Evolutionary conservation across 805 yeast genomes (phyloP), one percentile per base, ranked within the genome.

Genomic region (Kazachstania kunashirensis): DNA sequence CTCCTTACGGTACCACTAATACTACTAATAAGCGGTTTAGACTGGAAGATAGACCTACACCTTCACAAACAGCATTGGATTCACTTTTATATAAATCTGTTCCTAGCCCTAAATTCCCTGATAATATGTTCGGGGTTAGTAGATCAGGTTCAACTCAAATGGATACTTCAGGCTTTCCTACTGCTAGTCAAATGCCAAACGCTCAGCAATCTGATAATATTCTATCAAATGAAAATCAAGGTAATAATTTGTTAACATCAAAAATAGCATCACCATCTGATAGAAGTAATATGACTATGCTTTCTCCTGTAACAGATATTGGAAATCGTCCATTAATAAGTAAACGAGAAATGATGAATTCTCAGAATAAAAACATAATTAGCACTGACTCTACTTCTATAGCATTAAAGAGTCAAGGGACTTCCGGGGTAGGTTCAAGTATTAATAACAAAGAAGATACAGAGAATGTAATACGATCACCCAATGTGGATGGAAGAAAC

Each of bases 1-100:
- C 53, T 7, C 49, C 49, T 1, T 42, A 42, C 20, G n/a, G 18
- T 14, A 11, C 21, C n/a, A 27, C n/a, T 16, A 27, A 27, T 14
- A 8, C 29, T 11, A 11, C 29, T 10, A 31, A 34, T n/a, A 53
- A 52, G 38, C 37, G 57, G 8, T 25, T 41, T 11, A 46, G 50
- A 16, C 27, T 43, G 8, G 53, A 51, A 10, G 57, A 52, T 11
- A 52, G 43, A 29, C 54, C 50, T 5, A 52, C 59, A 1, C 54
- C 56, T 1, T 53, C 59, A 7, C 52, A 51, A 25, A 47, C 60
- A 8, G 59, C 61, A 1, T 36, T 57, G 15, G 59, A 57, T 35
- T 47, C 59, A 2, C 39, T 57, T n/a, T 39, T 57, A 24, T 44
- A 55, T 4, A 50, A 46, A 29, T 44, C 57, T 1, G 40, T 48